Base-by-base conservation (phyloP, 129 eudicot genomes). In the Glebionis coronaria region DNA sequence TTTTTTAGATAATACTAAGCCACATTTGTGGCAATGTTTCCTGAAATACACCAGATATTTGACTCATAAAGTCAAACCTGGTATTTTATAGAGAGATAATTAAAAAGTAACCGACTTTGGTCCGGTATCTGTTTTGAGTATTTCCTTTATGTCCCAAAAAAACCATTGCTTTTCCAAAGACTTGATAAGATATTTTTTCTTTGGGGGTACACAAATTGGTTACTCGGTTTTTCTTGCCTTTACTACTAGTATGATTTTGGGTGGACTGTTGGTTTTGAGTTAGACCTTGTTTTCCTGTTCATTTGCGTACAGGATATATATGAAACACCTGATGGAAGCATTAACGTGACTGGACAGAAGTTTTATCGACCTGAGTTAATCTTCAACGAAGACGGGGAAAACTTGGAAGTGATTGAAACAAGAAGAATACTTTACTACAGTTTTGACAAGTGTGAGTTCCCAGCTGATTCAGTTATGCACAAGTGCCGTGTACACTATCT, bases 401-500 rank as follows among this genome's bases (percentile, higher is more conserved):
- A 80, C 68, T 89, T 92, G 97, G 66, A 75, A 67, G 73, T 88
- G 9, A n/a, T 53, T 27, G 92, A 86, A 73, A 69, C 92, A 13
- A 77, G 97, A 63, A 95, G 97, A 63, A 90, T 86, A 61, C 77
- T 93, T 23, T 93, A 86, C 65, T 93, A 93, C 44, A 89, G 99
- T 76, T 93, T 93, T 72, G 93, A 86, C 44, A 87, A 85, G 56
- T 85, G 80, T 44, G 95, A 86, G 61, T 84, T 93, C 29, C 88
- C 93, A 23, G 99, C 99, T 19, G 97, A 84, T 35, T 77, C 83
- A 15, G 88, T 93, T 35, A 81, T 93, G 99, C 99, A 93, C 82
- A 93, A 89, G 80, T 93, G 99, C 60, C 82, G 77, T 49, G 95
- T 82, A 44, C 90, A 89, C 76, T 93, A 89, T 61, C 84, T 93